Conservation (phyloP, 305 asterid species). For the Fraxinus platypoda region DNA sequence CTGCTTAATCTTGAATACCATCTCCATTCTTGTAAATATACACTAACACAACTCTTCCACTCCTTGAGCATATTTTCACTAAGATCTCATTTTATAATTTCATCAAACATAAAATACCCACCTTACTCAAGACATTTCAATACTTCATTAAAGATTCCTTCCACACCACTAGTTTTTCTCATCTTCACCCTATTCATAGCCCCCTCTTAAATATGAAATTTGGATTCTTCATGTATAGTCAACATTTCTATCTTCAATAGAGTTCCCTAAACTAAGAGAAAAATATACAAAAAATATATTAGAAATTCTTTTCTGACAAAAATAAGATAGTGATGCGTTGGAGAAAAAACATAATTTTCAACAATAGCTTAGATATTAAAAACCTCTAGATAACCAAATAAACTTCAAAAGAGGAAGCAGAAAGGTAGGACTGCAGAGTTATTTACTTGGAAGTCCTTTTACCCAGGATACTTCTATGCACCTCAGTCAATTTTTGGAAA, state of each 20-base stretch:
- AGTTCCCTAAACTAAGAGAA: background rate
- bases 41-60: background rate
- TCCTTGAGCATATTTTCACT: background rate
- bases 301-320: background rate
- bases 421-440: background rate
- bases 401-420: background rate
- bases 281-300: background rate
- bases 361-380: background rate
- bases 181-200: background rate
- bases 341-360: background rate
- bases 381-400: background rate
- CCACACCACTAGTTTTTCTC: background rate
- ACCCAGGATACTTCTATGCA: background rate
- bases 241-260: background rate
- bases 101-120: background rate
- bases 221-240: background rate
- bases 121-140: background rate
- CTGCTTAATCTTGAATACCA: background rate
- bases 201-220: background rate
- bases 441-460: background rate
- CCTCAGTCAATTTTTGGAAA: background rate
- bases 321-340: background rate
- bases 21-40: background rate
- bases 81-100: background rate
- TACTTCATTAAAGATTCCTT: background rate